These are phyloP conservation scores for Trichoderma lentiforme DNA, from an alignment of 2,329 filamentous ascomycete genomes.

Conservation along the genomic window DNA sequence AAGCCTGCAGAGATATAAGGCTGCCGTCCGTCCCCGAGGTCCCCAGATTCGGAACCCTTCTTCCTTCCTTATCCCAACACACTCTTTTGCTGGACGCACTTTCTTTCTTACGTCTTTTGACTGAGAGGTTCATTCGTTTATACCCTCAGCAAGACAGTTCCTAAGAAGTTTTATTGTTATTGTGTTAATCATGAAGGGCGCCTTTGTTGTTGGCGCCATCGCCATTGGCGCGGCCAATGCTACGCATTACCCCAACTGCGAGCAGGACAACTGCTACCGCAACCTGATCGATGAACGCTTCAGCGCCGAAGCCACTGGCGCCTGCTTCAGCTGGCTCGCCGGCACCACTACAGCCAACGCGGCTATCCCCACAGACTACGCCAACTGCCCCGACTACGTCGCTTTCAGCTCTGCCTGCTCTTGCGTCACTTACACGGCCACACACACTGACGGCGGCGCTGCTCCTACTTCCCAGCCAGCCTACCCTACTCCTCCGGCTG, in stretches of 20 bases:
- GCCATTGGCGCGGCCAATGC: slow-evolving; percentile 31
- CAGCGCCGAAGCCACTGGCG: slow-evolving; percentile 27
- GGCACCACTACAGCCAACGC: slow-evolving; percentile 27
- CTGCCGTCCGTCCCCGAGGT: slow-evolving; percentile 8
- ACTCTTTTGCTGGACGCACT: slow-evolving; percentile 18
- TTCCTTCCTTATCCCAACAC: slow-evolving; percentile 18
- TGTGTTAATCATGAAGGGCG: slow-evolving; percentile 34
- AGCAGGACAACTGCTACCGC: slow-evolving; percentile 36
- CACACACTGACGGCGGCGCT: slow-evolving; percentile 25
- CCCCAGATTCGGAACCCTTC: background rate
- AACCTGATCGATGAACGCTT: slow-evolving; percentile 35
- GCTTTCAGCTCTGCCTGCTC: slow-evolving; percentile 36
- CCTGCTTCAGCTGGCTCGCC: slow-evolving; percentile 35
- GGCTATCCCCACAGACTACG: slow-evolving; percentile 32
- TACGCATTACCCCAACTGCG: slow-evolving; percentile 29
- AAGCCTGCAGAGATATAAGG: slow-evolving; percentile 20
- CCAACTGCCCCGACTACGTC: slow-evolving; percentile 27
- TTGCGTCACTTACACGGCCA: slow-evolving; percentile 37
- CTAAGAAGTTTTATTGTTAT: slow-evolving; percentile 6
- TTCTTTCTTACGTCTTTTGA: slow-evolving; percentile 5
- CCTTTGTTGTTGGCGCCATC: slow-evolving; percentile 31
- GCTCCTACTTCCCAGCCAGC: slow-evolving; percentile 18
- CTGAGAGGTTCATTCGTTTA: slow-evolving; percentile 19
- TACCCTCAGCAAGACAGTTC: slow-evolving; percentile 6
- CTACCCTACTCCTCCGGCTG: slow-evolving; percentile 6